Base-by-base conservation (phyloP, 345 rosid genomes). In the Cardamine occulta region DNA sequence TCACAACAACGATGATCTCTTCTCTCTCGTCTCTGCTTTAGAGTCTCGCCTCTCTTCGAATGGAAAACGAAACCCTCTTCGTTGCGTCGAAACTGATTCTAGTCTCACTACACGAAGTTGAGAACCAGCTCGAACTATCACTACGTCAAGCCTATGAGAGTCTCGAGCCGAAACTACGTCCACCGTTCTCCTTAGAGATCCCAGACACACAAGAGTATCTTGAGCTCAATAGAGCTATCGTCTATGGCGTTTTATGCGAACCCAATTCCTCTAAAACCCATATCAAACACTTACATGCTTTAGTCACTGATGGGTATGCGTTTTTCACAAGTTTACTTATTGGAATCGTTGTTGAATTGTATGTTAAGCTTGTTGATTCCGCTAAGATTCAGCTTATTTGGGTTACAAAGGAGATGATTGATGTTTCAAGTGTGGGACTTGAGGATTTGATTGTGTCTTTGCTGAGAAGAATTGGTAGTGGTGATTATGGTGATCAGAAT, bases 401-500 rank as follows among this genome's bases (percentile, higher is more conserved):
- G 93, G 86, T 80, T 34, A 79, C 84, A 7, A 82, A 80, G 72
- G 90, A 84, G 79, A 84, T 91, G 91, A 63, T 89, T 39, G 85
- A 63, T 77, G 97, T 91, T 65, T 83, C 85, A 3, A 93, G 85
- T 3, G 76, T 79, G 3, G 90, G 93, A 12, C 40, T 85, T 58
- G 86, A 85, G 67, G 84, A 73, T 26, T 78, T 91, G 72, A 47
- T 91, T 68, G 82, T 84, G 23, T 74, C 75, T 32, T 74, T 94
- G 64, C 66, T 94, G 63, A 80, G 98, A 83, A 80, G 84, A 56
- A 85, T 86, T 34, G 87, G 80, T 31, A 85, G 88, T 69, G 89
- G 93, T n/a, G 98, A 94, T 77, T 87, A 81, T 48, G 73, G 86
- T 37, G 88, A 87, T 63, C 83, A 82, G 40, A 91, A 90, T 83